Percentiles rank a stretch among this genome's conserved stretches.
phyloP scores from a whole-genome alignment of 805 yeast genomes.

The Candida coleopterorum region DNA sequence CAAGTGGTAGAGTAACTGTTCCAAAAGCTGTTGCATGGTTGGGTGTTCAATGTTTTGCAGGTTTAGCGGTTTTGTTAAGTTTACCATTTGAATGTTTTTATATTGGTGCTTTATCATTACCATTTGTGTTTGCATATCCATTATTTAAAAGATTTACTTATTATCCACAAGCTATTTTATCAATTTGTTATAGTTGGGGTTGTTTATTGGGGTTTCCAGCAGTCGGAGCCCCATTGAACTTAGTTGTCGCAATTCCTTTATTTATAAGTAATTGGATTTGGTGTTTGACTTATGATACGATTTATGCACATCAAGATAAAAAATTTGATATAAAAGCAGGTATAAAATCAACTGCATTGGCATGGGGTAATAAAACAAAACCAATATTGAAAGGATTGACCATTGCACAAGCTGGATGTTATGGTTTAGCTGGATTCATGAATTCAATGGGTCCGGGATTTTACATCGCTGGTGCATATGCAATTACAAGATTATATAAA shows the following conservation, averaged over 20 bases:
- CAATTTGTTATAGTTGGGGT: conserved; percentile 92
- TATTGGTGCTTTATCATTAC: conserved; percentile 75
- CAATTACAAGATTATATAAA: conserved; percentile 60
- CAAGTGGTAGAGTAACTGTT: conserved; percentile 74
- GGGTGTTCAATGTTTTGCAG: conserved; percentile 69
- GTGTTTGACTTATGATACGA: conserved; percentile 95
- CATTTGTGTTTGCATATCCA: conserved; percentile 83
- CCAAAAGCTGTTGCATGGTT: conserved; percentile 67
- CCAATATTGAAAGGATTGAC: conserved; percentile 61
- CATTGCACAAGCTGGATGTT: conserved; percentile 60
- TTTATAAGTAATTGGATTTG: conserved; percentile 76
- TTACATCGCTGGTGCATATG: conserved; percentile 57
- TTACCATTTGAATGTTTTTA: conserved; percentile 80
- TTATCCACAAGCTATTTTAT: conserved; percentile 83
- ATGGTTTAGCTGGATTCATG: conserved; percentile 63
- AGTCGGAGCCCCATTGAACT: conserved; percentile 74
- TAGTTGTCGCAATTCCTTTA: conserved; percentile 72
- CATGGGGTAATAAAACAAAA: conserved; percentile 83
- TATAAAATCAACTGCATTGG: conserved; percentile 90
- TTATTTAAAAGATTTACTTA: conserved; percentile 91
- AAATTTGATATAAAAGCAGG: conserved; percentile 84
- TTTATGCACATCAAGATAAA: conserved; percentile 98
- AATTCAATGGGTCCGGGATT: conserved; percentile 88
- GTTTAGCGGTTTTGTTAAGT: conserved; percentile 63
- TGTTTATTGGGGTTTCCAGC: conserved; percentile 94